Evolutionary conservation across 495 filamentous ascomycete genomes (phyloP).

Genomic region (Lepidopterella palustris): DNA sequence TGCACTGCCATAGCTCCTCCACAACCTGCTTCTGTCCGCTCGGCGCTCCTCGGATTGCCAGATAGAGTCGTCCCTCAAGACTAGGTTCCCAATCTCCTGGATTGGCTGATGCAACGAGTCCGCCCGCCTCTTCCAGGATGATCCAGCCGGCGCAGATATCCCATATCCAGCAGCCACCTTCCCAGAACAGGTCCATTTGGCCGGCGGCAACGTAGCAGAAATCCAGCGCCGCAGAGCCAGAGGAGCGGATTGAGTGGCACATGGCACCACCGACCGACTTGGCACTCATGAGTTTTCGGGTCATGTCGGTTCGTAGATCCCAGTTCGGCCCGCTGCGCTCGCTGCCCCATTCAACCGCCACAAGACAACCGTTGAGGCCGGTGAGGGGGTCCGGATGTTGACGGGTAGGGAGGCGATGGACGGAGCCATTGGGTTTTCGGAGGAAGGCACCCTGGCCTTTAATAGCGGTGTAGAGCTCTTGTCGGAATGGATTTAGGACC

Average conservation of each 20-base stretch:
- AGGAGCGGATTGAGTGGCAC: constrained; percentile 18
- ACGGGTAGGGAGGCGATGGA: constrained; percentile 8
- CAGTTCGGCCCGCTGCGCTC: constrained; percentile 25
- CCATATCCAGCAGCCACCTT: constrained; percentile 27
- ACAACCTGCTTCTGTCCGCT: constrained; percentile 15
- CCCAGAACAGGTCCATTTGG: constrained; percentile 22
- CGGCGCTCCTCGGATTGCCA: constrained; percentile 18
- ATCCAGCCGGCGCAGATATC: constrained; percentile 28
- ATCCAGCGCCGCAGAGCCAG: constrained; percentile 25
- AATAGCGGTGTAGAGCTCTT: constrained; percentile 19
- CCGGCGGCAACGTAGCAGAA: constrained; percentile 29
- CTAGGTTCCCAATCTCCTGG: constrained; percentile 19
- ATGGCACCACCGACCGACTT: constrained; percentile 17
- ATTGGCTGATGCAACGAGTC: constrained; percentile 22
- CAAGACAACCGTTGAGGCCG: constrained; percentile 19
- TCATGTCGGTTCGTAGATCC: constrained; percentile 16
- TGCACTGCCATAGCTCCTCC: constrained; percentile 21
- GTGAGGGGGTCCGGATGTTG: constrained; percentile 5
- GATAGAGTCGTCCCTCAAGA: constrained; percentile 24
- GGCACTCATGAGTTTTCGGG: constrained; percentile 12
- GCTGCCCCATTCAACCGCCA: constrained; percentile 26
- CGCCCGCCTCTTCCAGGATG: constrained; percentile 27
- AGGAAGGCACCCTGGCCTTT: constrained; percentile 19
- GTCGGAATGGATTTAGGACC: constrained; percentile 22
- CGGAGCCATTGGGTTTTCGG: constrained; percentile 5